Evolutionary conservation across 768 basidiomycete species (phyloP), one percentile per base, ranked within the genome.

Genomic region (Galerina sulciceps): DNA sequence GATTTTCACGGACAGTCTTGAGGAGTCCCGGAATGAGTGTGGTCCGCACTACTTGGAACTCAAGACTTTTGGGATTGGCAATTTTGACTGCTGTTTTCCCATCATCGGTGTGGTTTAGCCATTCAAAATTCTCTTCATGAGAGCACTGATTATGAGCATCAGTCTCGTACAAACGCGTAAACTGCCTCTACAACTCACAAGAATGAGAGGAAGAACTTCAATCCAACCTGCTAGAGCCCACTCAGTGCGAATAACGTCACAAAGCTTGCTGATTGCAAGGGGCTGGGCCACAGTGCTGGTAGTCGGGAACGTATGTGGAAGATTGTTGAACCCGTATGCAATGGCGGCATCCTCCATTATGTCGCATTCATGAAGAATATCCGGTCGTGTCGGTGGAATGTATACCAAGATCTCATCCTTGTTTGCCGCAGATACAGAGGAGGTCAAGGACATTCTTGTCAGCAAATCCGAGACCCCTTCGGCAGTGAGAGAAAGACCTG

Each of bases 291-390:
- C 93, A 6, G 97, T 99, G 71, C 90, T 96, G 15, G 96, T 97
- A 6, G 86, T 77, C 1, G 97, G 97, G 85, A 99, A 95, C 13
- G 86, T 88, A 66, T 92, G 85, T 1, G 94, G 93, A 23, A 99
- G 82, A 67, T 96, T 97, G 79, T 99, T 98, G 81, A 94, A 99
- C 1, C 97, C 97, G 69, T 96, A 97, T 0, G 95, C 97, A 63
- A 99, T 93, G 10, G 97, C 97, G 2, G 90, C 94, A 63, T 99
- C 97, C 71, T 99, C 97, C 89, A 99, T 91, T 70, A 99, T 85
- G 71, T 99, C 97, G 69, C 96, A 97, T 72, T 99, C 95, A 71
- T 99, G 97, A 54, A 99, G 78, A 64, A 99, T 98, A 70, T 99
- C 97, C 1, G 97, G 95, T 37, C 97, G 86, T n/a, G 95, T 98